Percentiles rank a stretch among this genome's conserved stretches.
Conservation (phyloP, 306 rosid genomes). For the Alnus glutinosa region DNA sequence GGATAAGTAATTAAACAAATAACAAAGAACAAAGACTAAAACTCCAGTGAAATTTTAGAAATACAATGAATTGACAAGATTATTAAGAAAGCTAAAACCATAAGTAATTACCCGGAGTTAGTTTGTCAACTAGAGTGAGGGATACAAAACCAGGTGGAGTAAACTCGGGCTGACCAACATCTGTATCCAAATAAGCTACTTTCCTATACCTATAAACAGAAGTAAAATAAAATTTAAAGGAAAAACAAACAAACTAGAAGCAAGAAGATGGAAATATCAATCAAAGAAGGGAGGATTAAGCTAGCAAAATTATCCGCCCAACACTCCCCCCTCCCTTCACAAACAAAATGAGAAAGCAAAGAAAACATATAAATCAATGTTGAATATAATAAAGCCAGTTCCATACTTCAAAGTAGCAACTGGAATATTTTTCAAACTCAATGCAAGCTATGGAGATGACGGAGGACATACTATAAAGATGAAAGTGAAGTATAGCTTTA, state of each 20-base stretch:
- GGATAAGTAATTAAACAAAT: neutral
- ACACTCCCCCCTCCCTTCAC: neutral
- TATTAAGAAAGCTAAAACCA: conserved; percentile 11
- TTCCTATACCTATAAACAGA: conserved; percentile 41
- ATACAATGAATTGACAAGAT: neutral
- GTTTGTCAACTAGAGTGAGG: conserved; percentile 55
- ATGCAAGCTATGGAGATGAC: neutral
- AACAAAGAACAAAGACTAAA: neutral
- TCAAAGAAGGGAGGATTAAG: neutral
- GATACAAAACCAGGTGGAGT: conserved; percentile 86
- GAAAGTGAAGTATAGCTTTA: neutral
- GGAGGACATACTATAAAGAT: neutral
- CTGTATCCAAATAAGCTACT: conserved; percentile 84
- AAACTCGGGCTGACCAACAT: conserved; percentile 95
- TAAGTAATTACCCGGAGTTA: conserved; percentile 55
- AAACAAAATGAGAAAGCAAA: neutral
- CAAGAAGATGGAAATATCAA: neutral
- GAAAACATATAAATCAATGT: neutral
- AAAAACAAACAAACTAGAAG: neutral
- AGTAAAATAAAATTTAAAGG: neutral
- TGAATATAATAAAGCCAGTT: neutral
- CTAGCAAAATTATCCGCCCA: neutral
- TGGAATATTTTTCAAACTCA: neutral
- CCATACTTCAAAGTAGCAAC: neutral
- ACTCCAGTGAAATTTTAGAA: neutral